Percentiles rank a stretch among this genome's conserved stretches.
These are phyloP conservation scores for Copromyces sp. DNA, from an alignment of 495 filamentous ascomycete genomes.

Conservation along the genomic window DNA sequence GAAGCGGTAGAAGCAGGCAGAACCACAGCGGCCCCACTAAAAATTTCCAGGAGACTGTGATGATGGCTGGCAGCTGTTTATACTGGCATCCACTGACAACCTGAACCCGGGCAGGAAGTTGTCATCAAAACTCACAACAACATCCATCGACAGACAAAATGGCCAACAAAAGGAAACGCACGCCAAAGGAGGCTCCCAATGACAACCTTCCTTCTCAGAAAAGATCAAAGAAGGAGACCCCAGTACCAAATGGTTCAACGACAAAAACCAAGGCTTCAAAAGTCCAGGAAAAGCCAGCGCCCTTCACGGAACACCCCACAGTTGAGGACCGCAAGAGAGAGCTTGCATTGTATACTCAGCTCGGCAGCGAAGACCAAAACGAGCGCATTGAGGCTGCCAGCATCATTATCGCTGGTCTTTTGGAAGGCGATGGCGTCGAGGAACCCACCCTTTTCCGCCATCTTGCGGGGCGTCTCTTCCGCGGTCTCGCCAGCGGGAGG, in stretches of 20 bases:
- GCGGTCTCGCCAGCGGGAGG: conserved; percentile 79
- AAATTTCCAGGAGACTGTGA: not conserved
- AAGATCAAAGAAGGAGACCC: conserved; percentile 27
- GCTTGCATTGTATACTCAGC: conserved; percentile 39
- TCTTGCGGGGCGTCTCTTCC: conserved; percentile 59
- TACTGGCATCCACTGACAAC: not conserved
- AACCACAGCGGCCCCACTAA: not conserved
- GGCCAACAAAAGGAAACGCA: conserved; percentile 36
- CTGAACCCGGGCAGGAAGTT: not conserved
- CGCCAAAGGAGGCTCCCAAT: conserved; percentile 22
- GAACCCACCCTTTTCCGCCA: conserved; percentile 41
- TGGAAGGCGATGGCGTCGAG: conserved; percentile 27
- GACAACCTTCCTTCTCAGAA: conserved; percentile 30
- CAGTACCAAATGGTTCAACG: conserved; percentile 16
- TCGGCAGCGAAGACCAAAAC: conserved; percentile 38
- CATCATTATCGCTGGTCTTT: conserved; percentile 37
- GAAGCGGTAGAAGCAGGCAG: not conserved
- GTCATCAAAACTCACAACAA: not conserved
- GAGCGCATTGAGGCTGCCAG: conserved; percentile 43
- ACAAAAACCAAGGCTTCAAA: not conserved
- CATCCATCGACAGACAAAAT: conserved; percentile 12
- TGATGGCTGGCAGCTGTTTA: not conserved
- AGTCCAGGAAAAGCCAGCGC: conserved; percentile 15
- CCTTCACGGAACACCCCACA: conserved; percentile 33
- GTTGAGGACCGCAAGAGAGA: conserved; percentile 37